Evolutionary conservation across 1,139 yeast species (phyloP), one percentile per base, ranked within the genome.

Genomic region (Nakaseomyces delphensis): DNA sequence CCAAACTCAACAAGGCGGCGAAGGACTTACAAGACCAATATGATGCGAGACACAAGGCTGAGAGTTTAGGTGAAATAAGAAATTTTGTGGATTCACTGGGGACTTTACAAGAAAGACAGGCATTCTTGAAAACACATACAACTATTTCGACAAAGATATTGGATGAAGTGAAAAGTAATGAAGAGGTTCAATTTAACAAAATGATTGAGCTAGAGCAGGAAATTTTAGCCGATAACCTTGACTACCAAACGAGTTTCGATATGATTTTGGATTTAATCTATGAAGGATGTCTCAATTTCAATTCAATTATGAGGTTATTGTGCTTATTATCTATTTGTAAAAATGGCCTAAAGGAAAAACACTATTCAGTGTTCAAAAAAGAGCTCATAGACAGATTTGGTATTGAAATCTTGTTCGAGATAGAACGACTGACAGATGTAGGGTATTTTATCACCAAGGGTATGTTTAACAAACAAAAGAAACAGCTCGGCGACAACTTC

Each of bases 71-170:
- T 8, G 82, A 83, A 54, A 79, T 91, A 57, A 79, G 78, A 53
- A 67, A 70, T 39, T 77, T 89, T 55, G 95, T 91, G 3, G 74
- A 77, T 13, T 79, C 77, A 44, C 67, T 91, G 30, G 82, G 85
- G 6, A 73, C 70, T 14, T 64, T 89, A 39, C 89, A 87, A 43
- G 63, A 71, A 13, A 72, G 77, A 40, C 95, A 87, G 56, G 79
- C 74, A 37, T 67, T 76, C 48, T 72, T 91, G 25, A 76, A 83
- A 45, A 75, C 77, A 47, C 96, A 87, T 57, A 87, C 96, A 0
- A 66, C 67, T 3, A 65, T 91, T 20, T 84, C 95, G 3, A 95
- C 87, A 52, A 69, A 68, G 19, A 70, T 86, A 1, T 67, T 89
- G 59, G 62, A 67, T 11, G 65, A 66, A 30, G 79, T 85, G 9